Evolutionary conservation across 495 filamentous ascomycete genomes (phyloP).

Genomic region (Cladorrhinum samala): DNA sequence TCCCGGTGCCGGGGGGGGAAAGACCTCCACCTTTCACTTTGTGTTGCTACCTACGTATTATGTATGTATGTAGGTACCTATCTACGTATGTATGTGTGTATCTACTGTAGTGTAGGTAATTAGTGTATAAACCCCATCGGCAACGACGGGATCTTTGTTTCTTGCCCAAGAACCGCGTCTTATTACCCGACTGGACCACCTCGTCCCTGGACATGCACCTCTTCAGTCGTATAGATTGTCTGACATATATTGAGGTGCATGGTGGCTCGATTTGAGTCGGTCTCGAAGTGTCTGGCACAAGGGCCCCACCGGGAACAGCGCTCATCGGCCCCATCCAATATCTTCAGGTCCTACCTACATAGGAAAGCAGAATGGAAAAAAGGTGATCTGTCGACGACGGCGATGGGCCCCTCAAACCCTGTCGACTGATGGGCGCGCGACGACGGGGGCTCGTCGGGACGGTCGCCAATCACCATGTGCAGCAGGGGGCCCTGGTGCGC

Average conservation of each 20-base stretch:
- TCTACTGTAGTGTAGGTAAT: no score
- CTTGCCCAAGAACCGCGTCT: background rate
- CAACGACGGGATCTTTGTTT: background rate
- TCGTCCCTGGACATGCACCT: background rate
- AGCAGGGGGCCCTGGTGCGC: constrained; percentile 11
- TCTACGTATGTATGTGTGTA: background rate
- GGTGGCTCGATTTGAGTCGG: no score
- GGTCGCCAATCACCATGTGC: constrained; percentile 20
- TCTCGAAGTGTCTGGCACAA: no score
- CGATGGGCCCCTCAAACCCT: background rate
- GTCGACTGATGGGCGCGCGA: constrained; percentile 18
- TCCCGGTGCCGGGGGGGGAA: background rate
- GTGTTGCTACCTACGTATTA: background rate
- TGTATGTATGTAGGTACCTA: background rate
- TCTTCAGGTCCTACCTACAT: background rate
- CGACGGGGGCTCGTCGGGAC: background rate
- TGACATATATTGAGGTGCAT: background rate
- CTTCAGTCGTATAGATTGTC: background rate
- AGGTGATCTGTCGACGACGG: background rate
- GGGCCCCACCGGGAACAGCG: no score
- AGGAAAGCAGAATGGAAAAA: background rate
- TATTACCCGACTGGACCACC: constrained; percentile 1
- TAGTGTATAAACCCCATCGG: no score
- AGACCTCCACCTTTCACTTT: background rate
- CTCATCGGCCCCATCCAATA: no score